Conservation (phyloP, 352 stramenopile species). For the Phytophthora fragariaefolia region DNA sequence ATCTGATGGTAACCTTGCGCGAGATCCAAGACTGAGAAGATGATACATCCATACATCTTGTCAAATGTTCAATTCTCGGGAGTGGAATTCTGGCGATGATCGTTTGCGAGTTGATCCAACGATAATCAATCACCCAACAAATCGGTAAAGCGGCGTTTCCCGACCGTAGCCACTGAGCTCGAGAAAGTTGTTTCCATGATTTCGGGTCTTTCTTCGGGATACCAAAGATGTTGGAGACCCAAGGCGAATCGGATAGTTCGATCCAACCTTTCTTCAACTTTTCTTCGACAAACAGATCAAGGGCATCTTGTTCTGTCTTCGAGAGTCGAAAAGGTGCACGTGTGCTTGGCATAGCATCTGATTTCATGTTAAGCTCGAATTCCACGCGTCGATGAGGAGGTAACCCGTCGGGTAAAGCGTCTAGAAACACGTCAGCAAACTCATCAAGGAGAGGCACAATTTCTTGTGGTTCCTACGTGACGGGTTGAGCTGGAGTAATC, state of each 20-base stretch:
- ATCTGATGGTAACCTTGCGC: conserved; percentile 48
- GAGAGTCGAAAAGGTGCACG: conserved; percentile 21
- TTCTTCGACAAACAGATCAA: conserved; percentile 19
- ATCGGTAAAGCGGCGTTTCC: conserved; percentile 17
- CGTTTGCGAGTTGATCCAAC: conserved; percentile 14
- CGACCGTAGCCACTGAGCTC: conserved; percentile 22
- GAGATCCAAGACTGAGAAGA: conserved; percentile 37
- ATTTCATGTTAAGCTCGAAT: conserved; percentile 33
- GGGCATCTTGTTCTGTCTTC: conserved; percentile 17
- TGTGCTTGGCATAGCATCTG: conserved; percentile 15
- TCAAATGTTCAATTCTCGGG: conserved; percentile 23
- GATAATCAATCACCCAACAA: conserved; percentile 29
- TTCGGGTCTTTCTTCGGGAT: conserved; percentile 31
- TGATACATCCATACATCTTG: conserved; percentile 10
- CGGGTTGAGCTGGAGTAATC: background rate
- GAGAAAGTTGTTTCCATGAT: conserved; percentile 12
- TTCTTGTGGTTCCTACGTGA: background rate
- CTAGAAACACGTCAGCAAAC: conserved; percentile 23
- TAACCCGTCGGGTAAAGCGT: conserved; percentile 15
- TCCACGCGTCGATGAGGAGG: conserved; percentile 18
- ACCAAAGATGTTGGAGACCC: conserved; percentile 35
- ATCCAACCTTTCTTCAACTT: conserved; percentile 30
- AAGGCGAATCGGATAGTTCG: conserved; percentile 32
- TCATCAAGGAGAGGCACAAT: conserved; percentile 1
- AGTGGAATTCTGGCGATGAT: conserved; percentile 26